Base-by-base conservation (phyloP, 1,139 yeast genomes). In the Suhomyces yuchorum region DNA sequence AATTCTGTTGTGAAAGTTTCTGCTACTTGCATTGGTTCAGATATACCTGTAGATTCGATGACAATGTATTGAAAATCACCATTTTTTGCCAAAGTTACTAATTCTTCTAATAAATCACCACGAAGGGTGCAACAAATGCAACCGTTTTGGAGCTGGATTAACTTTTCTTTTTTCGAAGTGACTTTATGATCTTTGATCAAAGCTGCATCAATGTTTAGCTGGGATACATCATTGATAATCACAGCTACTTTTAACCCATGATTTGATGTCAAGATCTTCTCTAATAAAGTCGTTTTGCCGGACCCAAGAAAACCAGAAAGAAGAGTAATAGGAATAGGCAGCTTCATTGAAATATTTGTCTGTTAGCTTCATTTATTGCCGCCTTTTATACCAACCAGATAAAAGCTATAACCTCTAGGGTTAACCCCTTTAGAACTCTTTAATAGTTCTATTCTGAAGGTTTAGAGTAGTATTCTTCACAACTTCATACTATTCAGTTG, bases 21-120 rank as follows among this genome's bases (percentile, higher is more conserved):
- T 1, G 80, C 80, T 14, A 75, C 78, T 53, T 73, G 78, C 77
- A 73, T 72, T 24, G 80, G 79, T 54, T 75, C 80, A 18, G 75
- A 69, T 22, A 75, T 70, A 34, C 80, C 79, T 1, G 79, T 71
- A 9, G 74, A 66, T 53, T 75, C 80, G 39, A 75, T 75, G 3
- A 75, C 62, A 35, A 75, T 70, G 52, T 75, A 75, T 38, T 75
- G 70, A 43, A 67, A 71, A 33, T 63, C 63, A 4, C 68, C 71
- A 6, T 56, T 50, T 28, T 60, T 61, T 11, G 73, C 73, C 18
- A 75, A 58, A 3, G 57, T 44, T 3, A 71, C 70, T 49, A 75
- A 60, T 51, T 75, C 78, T 50, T 72, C 78, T 17, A 75, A 55
- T 43, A 75, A 58, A 51, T 75, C 80, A 6, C 77, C 78, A 43